A percentile compares a stretch with the other conserved stretches of the same genome.
Evolutionary conservation across 306 rosid genomes (phyloP).

Genomic region (Pterocarpus macrocarpus): DNA sequence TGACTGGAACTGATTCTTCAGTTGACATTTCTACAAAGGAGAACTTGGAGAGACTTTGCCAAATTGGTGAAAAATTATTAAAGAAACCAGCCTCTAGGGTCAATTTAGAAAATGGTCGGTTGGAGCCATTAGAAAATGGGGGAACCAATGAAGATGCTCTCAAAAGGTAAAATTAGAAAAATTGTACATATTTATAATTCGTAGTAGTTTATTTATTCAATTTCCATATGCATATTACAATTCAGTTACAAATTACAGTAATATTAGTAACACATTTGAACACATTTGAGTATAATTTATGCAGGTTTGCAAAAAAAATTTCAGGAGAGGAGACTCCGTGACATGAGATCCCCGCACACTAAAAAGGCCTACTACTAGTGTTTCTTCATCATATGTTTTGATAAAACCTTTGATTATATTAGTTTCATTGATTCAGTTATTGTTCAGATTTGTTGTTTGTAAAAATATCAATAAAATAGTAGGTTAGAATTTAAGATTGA

Average conservation of each 20-base stretch:
- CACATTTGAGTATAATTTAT: neutral
- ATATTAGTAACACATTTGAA: neutral
- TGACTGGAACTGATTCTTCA: constrained; percentile 45
- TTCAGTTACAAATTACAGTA: neutral
- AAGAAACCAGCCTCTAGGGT: constrained; percentile 58
- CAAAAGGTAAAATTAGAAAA: constrained; percentile 44
- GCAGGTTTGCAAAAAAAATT: constrained; percentile 68
- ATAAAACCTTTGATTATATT: neutral
- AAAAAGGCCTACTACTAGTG: neutral
- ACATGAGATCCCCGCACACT: constrained; percentile 63
- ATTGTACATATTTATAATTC: neutral
- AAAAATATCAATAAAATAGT: neutral
- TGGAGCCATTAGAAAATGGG: constrained; percentile 37
- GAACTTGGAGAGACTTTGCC: constrained; percentile 49
- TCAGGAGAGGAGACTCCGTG: constrained; percentile 68
- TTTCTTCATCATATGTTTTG: neutral
- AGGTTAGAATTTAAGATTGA: too few relatives aligned
- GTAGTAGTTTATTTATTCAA: neutral
- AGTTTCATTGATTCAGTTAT: neutral
- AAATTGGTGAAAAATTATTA: constrained; percentile 43
- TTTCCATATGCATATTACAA: neutral
- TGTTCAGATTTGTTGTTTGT: neutral
- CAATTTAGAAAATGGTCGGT: constrained; percentile 52
- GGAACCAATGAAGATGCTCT: constrained; percentile 61
- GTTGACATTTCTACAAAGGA: constrained; percentile 54